Evolutionary conservation across 192 early-diverging fungal species (phyloP).

Genomic region (Coemansia umbellata): DNA sequence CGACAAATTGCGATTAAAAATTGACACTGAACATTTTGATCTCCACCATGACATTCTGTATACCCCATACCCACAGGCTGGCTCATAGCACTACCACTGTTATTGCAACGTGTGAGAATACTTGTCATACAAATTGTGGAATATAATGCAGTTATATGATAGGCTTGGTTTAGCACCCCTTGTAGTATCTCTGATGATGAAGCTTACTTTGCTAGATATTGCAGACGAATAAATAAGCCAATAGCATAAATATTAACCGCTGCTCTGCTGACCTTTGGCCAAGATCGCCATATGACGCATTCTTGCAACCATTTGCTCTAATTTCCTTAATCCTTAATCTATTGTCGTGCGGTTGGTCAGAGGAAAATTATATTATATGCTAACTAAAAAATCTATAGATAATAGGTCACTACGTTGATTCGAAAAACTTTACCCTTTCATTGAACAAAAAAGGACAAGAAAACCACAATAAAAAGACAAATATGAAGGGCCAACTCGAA

Average conservation of each 20-base stretch:
- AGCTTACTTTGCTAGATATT: too few relatives aligned
- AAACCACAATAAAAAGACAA: neutral
- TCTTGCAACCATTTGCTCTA: too few relatives aligned
- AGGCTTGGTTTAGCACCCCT: too few relatives aligned
- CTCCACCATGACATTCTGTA: conserved; percentile 94
- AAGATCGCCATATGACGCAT: too few relatives aligned
- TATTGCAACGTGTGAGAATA: conserved; percentile 53
- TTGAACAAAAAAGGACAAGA: neutral
- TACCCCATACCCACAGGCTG: conserved; percentile 77
- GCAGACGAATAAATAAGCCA: too few relatives aligned
- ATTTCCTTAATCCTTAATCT: too few relatives aligned
- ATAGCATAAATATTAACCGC: too few relatives aligned
- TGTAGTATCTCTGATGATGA: too few relatives aligned
- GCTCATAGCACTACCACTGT: conserved; percentile 27
- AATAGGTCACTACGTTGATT: neutral
- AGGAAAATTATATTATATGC: too few relatives aligned
- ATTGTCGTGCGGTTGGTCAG: too few relatives aligned
- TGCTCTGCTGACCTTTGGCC: too few relatives aligned
- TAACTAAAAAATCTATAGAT: neutral
- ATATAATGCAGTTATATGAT: conserved; percentile 92
- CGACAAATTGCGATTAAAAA: conserved; percentile 29
- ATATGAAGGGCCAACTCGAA: neutral
- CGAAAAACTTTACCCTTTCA: neutral
- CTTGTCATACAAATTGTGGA: conserved; percentile 77
- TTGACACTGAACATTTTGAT: conserved; percentile 79